Evolutionary conservation across 1,139 yeast genomes (phyloP).

Genomic region (Candida pseudoviswanathii): DNA sequence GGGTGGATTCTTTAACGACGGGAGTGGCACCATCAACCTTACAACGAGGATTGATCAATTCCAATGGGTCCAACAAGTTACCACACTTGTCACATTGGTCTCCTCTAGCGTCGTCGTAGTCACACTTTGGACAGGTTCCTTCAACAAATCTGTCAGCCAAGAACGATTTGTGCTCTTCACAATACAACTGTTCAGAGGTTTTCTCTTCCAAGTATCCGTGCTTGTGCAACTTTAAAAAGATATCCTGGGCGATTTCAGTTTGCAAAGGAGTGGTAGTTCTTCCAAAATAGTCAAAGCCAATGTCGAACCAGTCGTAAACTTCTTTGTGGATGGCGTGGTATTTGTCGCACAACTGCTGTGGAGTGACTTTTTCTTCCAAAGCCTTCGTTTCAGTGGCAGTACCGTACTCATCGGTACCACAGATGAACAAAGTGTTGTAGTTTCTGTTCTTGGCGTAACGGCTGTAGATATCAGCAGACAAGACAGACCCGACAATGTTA

Average conservation of each 20-base stretch:
- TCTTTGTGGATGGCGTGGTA: conserved; percentile 84
- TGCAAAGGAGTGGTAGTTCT: conserved; percentile 92
- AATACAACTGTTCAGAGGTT: conserved; percentile 85
- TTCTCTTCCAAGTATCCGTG: conserved; percentile 85
- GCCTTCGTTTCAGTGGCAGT: conserved; percentile 99
- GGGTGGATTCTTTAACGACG: conserved; percentile 77
- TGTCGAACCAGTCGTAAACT: conserved; percentile 95
- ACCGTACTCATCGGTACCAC: conserved; percentile 99
- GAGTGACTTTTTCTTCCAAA: conserved; percentile 86
- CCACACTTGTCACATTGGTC: conserved; percentile 99
- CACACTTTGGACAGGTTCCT: conserved; percentile 96
- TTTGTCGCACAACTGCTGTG: conserved; percentile 86
- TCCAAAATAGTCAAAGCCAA: conserved; percentile 93
- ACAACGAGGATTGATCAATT: conserved; percentile 92
- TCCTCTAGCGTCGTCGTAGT: conserved; percentile 96
- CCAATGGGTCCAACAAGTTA: conserved; percentile 82
- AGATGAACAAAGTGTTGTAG: conserved; percentile 79
- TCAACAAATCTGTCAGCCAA: conserved; percentile 97
- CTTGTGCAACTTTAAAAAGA: conserved; percentile 71
- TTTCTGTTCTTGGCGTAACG: conserved; percentile 89
- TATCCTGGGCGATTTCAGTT: conserved; percentile 94
- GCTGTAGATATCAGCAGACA: conserved; percentile 92
- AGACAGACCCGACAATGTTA: conserved; percentile 91
- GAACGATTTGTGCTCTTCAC: conserved; percentile 86
- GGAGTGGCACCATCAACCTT: conserved; percentile 87